Base-by-base conservation (phyloP, 768 basidiomycete species). In the Tricholoma matsutake region DNA sequence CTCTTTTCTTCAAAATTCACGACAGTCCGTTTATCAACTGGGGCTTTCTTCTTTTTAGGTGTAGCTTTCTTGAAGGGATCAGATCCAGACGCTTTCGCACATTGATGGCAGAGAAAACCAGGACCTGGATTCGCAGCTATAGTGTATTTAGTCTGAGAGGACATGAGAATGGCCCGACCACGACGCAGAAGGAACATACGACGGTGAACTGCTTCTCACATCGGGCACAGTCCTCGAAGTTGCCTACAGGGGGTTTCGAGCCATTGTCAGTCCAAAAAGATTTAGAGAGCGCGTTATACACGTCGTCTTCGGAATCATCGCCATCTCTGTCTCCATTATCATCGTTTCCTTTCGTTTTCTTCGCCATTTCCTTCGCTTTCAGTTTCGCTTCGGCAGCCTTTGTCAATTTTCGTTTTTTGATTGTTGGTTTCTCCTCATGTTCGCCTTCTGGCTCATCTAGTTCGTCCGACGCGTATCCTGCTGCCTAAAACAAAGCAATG, bases 191-290 rank as follows among this genome's bases (percentile, higher is more conserved):
- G 6, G 29, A 14, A 81, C 87, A 60, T 72, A 97, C 96, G 69
- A 96, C 91, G 14, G 92, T 93, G 70, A 96, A 97, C 65, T 88
- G 86, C 61, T 90, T 88, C 55, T 82, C 80, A 71, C 96, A 99
- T 58, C 83, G 82, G 1, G 86, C 91, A 69, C 97, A 99, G 6
- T 81, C 77, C 64, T 87, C 87, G 58, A 96, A 90, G 64, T 85
- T 86, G 1, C 96, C 96, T 4, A 88, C 79, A 3, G 88, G 78
- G 1, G 89, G 91, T 61, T 88, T 88, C 53, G 63, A 75, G 35
- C 65, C 75, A 65, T 60, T 65, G 54, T 65, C 73, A 14, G 60
- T 66, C 34, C 77, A 75, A 69, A 79, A 65, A 53, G 77, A 78
- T 68, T 81, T 87, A 9, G 86, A 86, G 10, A 86, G 71, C 7